Evolutionary conservation across 257 asterid species (phyloP).

Genomic region (Scutellaria barbata): DNA sequence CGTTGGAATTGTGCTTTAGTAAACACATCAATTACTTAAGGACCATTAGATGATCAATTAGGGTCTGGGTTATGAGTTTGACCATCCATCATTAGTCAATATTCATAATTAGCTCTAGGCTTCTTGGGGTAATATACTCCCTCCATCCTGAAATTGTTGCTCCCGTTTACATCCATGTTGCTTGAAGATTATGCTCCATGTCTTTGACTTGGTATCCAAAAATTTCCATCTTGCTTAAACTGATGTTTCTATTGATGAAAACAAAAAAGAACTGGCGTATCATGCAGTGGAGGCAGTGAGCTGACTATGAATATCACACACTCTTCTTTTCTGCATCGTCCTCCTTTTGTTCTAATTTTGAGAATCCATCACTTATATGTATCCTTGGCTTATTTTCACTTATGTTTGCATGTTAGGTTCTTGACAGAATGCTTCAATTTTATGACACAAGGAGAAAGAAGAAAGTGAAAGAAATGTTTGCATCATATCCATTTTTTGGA

Average conservation of each 20-base stretch:
- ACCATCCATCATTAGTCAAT: not conserved
- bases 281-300: not conserved
- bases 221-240: not conserved
- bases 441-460: constrained; percentile 51
- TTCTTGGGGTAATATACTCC: no score
- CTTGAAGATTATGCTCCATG: not conserved
- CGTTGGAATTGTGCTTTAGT: not conserved
- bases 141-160: constrained; percentile 12
- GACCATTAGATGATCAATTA: constrained; percentile 22
- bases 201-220: not conserved
- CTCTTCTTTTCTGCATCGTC: not conserved
- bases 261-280: not conserved
- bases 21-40: not conserved
- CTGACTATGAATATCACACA: no score
- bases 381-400: constrained; percentile 19
- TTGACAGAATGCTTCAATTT: constrained; percentile 71
- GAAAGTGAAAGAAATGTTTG: constrained; percentile 55
- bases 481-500: constrained; percentile 71
- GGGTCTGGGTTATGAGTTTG: constrained; percentile 7
- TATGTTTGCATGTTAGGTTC: constrained; percentile 56
- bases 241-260: not conserved
- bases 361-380: constrained; percentile 6
- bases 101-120: no score
- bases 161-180: not conserved
- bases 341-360: not conserved